A percentile compares a stretch with the other conserved stretches of the same genome.
Conservation (phyloP, 257 asterid genomes). For the Solanum chilense region DNA sequence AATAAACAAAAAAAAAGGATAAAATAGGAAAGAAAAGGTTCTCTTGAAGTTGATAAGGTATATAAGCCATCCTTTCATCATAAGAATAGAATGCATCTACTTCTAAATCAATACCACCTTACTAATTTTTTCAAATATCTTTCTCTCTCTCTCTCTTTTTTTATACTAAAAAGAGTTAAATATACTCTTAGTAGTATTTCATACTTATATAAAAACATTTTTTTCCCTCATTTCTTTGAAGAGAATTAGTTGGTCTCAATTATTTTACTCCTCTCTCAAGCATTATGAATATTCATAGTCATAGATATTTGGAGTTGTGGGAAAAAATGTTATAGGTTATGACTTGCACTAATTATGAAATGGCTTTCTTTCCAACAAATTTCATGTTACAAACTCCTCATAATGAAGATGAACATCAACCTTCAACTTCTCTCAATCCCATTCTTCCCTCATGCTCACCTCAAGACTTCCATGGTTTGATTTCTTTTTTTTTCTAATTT, state of each 20-base stretch:
- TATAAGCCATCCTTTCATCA: slow-evolving; percentile 41
- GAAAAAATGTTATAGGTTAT: slow-evolving; percentile 19
- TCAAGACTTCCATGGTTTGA: slow-evolving; percentile 29
- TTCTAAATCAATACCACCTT: slow-evolving; percentile 9
- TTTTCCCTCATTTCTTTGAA: background rate
- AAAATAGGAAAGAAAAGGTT: slow-evolving; percentile 9
- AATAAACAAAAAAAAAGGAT: background rate
- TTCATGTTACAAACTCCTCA: slow-evolving; percentile 71
- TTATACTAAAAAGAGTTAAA: slow-evolving; percentile 4
- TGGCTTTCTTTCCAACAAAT: slow-evolving; percentile 77
- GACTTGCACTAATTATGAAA: slow-evolving; percentile 25
- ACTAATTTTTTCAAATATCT: background rate
- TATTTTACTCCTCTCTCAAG: background rate
- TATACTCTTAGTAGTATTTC: background rate
- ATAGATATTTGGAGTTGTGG: slow-evolving; percentile 9
- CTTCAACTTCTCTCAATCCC: slow-evolving; percentile 29
- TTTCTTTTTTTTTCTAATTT: background rate
- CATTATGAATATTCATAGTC: slow-evolving; percentile 12
- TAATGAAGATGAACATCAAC: slow-evolving; percentile 32
- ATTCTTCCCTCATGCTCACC: slow-evolving; percentile 19
- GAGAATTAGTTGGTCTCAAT: background rate
- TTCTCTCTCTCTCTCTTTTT: background rate
- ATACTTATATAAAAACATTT: background rate
- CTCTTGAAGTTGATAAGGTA: slow-evolving; percentile 43
- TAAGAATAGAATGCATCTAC: slow-evolving; percentile 28